phyloP scores from a whole-genome alignment of 768 basidiomycete species.

The Multifurca ochricompacta region DNA sequence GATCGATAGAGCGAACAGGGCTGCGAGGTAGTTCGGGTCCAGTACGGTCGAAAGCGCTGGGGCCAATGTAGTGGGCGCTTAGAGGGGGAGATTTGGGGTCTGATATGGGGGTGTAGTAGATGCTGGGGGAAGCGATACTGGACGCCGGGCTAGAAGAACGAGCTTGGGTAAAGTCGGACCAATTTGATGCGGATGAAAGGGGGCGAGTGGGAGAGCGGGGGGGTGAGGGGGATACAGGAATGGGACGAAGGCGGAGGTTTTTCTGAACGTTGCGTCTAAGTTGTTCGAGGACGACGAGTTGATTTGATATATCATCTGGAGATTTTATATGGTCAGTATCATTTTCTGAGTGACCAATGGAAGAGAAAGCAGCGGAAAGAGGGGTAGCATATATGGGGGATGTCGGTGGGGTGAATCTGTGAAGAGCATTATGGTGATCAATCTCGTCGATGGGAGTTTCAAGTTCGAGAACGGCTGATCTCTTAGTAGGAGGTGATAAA shows the following conservation, averaged over 20 bases:
- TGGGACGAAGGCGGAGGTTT: conserved; percentile 73
- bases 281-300: conserved; percentile 58
- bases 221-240: conserved; percentile 41
- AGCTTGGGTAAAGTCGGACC: conserved; percentile 28
- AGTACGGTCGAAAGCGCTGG: conserved; percentile 21
- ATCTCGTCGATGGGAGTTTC: conserved; percentile 30
- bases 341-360: conserved; percentile 24
- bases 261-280: conserved; percentile 65
- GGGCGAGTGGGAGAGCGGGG: conserved; percentile 23
- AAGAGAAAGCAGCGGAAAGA: conserved; percentile 21
- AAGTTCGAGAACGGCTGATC: conserved; percentile 28
- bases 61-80: conserved; percentile 28
- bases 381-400: conserved; percentile 26
- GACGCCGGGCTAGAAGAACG: conserved; percentile 41
- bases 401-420: conserved; percentile 27
- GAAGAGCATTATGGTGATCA: conserved; percentile 25
- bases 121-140: conserved; percentile 32
- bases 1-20: conserved; percentile 34
- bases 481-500: conserved; percentile 26
- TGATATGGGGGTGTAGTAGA: conserved; percentile 49
- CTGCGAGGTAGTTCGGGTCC: conserved; percentile 22
- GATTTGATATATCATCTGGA: conserved; percentile 56
- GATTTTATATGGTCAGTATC: conserved; percentile 20
- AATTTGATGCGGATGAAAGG: conserved; percentile 22
- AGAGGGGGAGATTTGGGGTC: conserved; percentile 27